Evolutionary conservation across 2,329 filamentous ascomycete genomes (phyloP).

Genomic region (Penicillium sp.): DNA sequence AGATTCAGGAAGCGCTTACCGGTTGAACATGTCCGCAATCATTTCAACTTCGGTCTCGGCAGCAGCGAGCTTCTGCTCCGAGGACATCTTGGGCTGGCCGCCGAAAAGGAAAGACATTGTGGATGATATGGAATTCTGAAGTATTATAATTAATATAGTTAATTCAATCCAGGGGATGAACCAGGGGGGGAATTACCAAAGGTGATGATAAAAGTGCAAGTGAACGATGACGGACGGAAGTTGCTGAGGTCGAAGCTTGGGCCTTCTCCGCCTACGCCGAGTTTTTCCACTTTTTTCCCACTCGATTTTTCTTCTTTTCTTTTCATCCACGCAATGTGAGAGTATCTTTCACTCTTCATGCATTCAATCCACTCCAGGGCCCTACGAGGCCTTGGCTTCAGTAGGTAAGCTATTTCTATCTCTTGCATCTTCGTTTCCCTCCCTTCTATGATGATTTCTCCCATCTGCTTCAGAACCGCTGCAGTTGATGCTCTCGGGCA

Average conservation of each 20-base stretch:
- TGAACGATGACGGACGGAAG: constrained; percentile 10
- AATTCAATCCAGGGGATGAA: background rate
- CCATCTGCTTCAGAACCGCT: constrained; percentile 58
- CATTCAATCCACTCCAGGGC: constrained; percentile 37
- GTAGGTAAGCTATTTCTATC: constrained; percentile 33
- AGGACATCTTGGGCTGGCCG: constrained; percentile 74
- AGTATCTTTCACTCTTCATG: constrained; percentile 31
- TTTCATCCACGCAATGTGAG: constrained; percentile 23
- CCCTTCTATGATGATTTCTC: constrained; percentile 43
- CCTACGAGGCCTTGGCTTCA: constrained; percentile 26
- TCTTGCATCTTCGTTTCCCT: constrained; percentile 3
- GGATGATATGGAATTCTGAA: constrained; percentile 17
- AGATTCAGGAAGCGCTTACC: constrained; percentile 53
- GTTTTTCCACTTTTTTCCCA: constrained; percentile 14
- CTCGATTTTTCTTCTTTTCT: constrained; percentile 12
- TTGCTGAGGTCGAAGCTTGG: constrained; percentile 26
- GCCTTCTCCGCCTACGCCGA: constrained; percentile 15
- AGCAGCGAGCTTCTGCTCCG: constrained; percentile 93
- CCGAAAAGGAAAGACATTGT: constrained; percentile 71
- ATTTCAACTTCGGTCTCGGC: constrained; percentile 98
- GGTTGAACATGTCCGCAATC: constrained; percentile 95
- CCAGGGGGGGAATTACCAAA: background rate
- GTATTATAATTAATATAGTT: background rate
- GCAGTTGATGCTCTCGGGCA: constrained; percentile 55
- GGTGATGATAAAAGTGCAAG: constrained; percentile 8